Percentiles rank a stretch among this genome's conserved stretches.
phyloP scores from a whole-genome alignment of 2,329 filamentous ascomycete species.

The Pseudocercospora fijiensis region DNA sequence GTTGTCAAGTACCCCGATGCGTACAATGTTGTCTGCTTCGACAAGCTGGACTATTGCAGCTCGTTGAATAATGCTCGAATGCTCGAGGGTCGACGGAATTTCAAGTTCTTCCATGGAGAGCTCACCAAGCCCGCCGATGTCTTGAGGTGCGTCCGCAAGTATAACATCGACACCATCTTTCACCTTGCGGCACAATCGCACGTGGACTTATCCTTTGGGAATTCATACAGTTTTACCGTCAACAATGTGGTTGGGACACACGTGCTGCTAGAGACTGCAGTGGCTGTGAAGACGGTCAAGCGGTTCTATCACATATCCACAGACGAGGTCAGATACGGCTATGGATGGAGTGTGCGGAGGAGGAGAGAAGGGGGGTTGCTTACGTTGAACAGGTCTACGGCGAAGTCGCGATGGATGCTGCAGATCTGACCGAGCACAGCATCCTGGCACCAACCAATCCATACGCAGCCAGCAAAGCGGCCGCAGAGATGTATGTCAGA shows the following conservation, averaged over 20 bases:
- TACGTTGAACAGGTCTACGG: slow-evolving; percentile 66
- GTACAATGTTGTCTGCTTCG: slow-evolving; percentile 79
- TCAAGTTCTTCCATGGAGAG: slow-evolving; percentile 76
- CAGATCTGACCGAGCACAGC: slow-evolving; percentile 70
- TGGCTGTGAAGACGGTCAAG: slow-evolving; percentile 63
- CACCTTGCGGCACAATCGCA: slow-evolving; percentile 86
- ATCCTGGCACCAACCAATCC: slow-evolving; percentile 78
- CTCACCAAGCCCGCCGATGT: slow-evolving; percentile 71
- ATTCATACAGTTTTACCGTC: slow-evolving; percentile 77
- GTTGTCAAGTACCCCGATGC: slow-evolving; percentile 68
- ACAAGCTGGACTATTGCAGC: slow-evolving; percentile 81
- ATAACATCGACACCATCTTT: slow-evolving; percentile 75
- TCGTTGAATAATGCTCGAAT: slow-evolving; percentile 75
- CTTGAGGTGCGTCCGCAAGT: slow-evolving; percentile 65
- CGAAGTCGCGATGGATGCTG: slow-evolving; percentile 69
- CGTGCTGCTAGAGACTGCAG: slow-evolving; percentile 73
- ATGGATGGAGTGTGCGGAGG: background rate
- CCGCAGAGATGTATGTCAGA: slow-evolving; percentile 56
- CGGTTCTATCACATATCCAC: slow-evolving; percentile 81
- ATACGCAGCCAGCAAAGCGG: slow-evolving; percentile 43
- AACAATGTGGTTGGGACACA: slow-evolving; percentile 85
- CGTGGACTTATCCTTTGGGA: slow-evolving; percentile 78
- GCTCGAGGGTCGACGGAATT: slow-evolving; percentile 67
- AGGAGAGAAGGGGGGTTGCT: slow-evolving; percentile 8
- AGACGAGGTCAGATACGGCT: slow-evolving; percentile 52